Base-by-base conservation (phyloP, 2,329 filamentous ascomycete species). In the Monilinia fructigena region DNA sequence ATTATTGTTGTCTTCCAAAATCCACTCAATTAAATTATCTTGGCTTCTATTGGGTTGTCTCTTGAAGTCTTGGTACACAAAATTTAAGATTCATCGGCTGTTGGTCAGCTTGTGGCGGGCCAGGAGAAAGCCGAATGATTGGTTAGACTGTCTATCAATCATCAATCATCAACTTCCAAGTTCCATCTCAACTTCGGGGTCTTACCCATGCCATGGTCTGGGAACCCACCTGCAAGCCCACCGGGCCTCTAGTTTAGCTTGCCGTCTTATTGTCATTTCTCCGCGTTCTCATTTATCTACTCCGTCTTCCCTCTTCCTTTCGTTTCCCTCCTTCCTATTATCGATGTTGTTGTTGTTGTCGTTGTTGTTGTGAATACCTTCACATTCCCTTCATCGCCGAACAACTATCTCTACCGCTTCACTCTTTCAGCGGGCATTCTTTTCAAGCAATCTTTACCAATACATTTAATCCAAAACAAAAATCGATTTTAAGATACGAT, bases 341-440 rank as follows among this genome's bases (percentile, higher is more conserved):
- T 61, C 60, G 63, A 55, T 48, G 53, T 59, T 64, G 45, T 52
- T 68, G 52, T 65, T 67, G 38, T 59, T 64, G 45, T 52, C 68
- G 52, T 65, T 67, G 38, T 52, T 68, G 52, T 65, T 67, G 38
- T 56, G 50, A 66, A 68, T 65, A 59, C 40, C 62, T 65, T 59
- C 63, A 59, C 78, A 79, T 77, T 73, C 74, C 67, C 77, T 78
- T 75, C 79, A 80, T 82, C 60, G 28, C 20, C 82, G 83, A 81
- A 79, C 80, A 80, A 76, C 80, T 80, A 74, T 77, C 53, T 63
- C 79, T 76, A 89, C 88, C 88, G 89, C 89, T 91, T 91, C 89
- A 92, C 87, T 92, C 91, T 79, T 92, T 93, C 81, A 93, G 90
- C 90, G 90, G 90, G 86, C 89, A 87, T 82, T 91, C 88, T 71